Evolutionary conservation across 352 stramenopile genomes (phyloP).

Genomic region (Phytophthora sansomeana): DNA sequence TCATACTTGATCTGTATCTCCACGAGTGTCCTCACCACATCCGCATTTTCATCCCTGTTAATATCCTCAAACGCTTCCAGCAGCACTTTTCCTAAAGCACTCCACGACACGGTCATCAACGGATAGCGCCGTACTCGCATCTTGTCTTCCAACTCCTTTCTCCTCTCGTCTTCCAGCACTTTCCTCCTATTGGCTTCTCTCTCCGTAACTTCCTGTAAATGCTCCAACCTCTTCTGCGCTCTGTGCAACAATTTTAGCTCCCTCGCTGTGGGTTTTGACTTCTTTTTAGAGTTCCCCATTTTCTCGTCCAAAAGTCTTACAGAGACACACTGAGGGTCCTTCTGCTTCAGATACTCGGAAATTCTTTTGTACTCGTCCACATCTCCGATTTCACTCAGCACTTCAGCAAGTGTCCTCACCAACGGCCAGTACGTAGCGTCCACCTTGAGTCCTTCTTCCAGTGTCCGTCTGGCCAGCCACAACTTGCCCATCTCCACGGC

Average conservation of each 20-base stretch:
- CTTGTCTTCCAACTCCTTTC: constrained; percentile 21
- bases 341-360: constrained; percentile 47
- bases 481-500: constrained; percentile 69
- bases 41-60: constrained; percentile 32
- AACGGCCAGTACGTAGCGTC: constrained; percentile 76
- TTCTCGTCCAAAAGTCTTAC: constrained; percentile 41
- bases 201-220: constrained; percentile 30
- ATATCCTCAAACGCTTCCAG: constrained; percentile 73
- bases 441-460: constrained; percentile 67
- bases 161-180: constrained; percentile 28
- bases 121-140: constrained; percentile 44
- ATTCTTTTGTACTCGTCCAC: constrained; percentile 55
- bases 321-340: constrained; percentile 54
- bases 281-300: neutral
- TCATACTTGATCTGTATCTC: constrained; percentile 38
- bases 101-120: constrained; percentile 59
- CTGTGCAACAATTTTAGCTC: constrained; percentile 19
- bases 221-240: constrained; percentile 30
- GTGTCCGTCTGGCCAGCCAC: constrained; percentile 62
- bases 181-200: constrained; percentile 43
- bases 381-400: constrained; percentile 67
- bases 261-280: neutral
- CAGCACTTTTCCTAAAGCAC: constrained; percentile 60
- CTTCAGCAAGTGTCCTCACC: constrained; percentile 60
- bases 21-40: constrained; percentile 31